Conservation (phyloP, 2,329 filamentous ascomycete genomes). For the Ophiostoma ulmi region DNA sequence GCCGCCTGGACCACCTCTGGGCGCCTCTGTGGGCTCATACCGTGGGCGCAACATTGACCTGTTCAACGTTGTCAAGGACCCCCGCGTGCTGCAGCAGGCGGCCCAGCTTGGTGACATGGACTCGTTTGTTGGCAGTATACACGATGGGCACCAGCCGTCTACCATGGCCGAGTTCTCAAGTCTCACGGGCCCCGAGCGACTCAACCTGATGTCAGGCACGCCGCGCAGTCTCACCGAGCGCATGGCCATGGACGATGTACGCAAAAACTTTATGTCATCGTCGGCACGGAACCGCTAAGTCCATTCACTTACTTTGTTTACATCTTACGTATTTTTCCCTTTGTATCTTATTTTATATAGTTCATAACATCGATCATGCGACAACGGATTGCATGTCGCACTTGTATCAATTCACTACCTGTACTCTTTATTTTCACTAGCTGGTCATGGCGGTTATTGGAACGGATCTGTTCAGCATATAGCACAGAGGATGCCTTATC, state of each 20-base stretch:
- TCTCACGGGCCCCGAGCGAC: slow-evolving; percentile 18
- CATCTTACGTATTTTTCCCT: neutral
- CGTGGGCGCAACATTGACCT: slow-evolving; percentile 36
- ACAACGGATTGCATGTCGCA: neutral
- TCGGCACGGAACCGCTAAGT: slow-evolving; percentile 1
- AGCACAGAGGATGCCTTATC: neutral
- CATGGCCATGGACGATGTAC: slow-evolving; percentile 30
- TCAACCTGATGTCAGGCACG: slow-evolving; percentile 26
- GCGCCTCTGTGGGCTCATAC: slow-evolving; percentile 38
- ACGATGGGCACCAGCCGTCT: slow-evolving; percentile 29
- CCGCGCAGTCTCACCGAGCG: slow-evolving; percentile 36
- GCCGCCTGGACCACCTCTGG: slow-evolving; percentile 26
- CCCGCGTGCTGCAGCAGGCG: slow-evolving; percentile 38
- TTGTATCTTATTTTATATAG: neutral
- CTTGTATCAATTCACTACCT: neutral
- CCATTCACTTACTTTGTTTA: neutral
- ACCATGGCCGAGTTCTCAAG: slow-evolving; percentile 30
- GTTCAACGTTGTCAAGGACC: slow-evolving; percentile 38
- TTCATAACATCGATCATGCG: neutral
- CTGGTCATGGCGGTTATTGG: neutral
- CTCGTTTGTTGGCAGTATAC: slow-evolving; percentile 41
- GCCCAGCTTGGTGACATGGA: slow-evolving; percentile 37
- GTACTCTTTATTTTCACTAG: neutral
- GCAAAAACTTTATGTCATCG: slow-evolving; percentile 13
- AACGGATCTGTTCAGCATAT: neutral